These are phyloP conservation scores for Stentor coeruleus DNA, from an alignment of 73 alveolate species.

Conservation along the genomic window DNA sequence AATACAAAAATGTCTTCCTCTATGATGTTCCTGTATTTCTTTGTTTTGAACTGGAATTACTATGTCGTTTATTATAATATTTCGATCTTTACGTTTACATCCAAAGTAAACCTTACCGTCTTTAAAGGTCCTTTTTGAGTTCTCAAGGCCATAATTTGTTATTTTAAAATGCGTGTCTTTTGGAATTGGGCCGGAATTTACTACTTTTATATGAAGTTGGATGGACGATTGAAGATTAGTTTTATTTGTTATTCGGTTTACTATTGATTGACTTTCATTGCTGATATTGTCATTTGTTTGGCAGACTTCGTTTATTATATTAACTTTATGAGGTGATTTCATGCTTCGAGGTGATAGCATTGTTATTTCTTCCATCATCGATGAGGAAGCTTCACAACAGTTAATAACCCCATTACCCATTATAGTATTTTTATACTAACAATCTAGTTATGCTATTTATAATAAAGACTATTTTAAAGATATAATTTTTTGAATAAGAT, in stretches of 20 bases:
- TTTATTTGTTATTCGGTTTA: not conserved
- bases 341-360: not conserved
- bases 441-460: too few relatives aligned
- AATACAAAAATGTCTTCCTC: conserved; percentile 64
- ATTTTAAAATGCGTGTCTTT: conserved; percentile 30
- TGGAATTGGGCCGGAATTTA: not conserved
- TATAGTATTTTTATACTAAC: not conserved
- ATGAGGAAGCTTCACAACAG: conserved; percentile 1
- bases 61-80: conserved; percentile 41
- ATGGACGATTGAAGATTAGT: not conserved
- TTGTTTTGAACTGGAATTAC: conserved; percentile 36
- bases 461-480: too few relatives aligned
- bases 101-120: conserved; percentile 78
- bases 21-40: conserved; percentile 42
- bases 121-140: conserved; percentile 48
- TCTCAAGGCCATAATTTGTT: conserved; percentile 50
- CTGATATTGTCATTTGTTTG: not conserved
- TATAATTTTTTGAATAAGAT: not conserved
- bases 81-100: not conserved
- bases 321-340: not conserved
- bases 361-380: not conserved
- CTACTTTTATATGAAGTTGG: not conserved
- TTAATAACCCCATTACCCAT: conserved; percentile 17
- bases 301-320: not conserved
- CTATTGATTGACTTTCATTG: not conserved